Conservation (phyloP, 2,329 filamentous ascomycete species). For the Colletotrichum sp. region DNA sequence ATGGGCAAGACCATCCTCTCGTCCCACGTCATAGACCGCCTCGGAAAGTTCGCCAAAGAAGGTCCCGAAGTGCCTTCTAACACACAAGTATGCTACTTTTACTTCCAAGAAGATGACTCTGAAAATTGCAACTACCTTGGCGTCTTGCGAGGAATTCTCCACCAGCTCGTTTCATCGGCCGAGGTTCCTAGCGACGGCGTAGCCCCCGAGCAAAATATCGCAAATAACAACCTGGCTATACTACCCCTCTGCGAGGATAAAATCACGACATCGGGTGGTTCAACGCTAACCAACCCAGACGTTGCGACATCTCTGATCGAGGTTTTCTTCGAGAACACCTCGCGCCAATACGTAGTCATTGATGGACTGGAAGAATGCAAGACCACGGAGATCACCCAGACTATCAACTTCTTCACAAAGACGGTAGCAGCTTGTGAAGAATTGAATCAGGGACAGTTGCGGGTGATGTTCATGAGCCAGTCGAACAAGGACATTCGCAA, state of each 20-base stretch:
- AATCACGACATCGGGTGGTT: slow-evolving; percentile 26
- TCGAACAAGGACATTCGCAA: slow-evolving; percentile 29
- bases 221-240: slow-evolving; percentile 25
- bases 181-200: not conserved
- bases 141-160: slow-evolving; percentile 35
- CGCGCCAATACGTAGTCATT: slow-evolving; percentile 41
- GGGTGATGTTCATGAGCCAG: slow-evolving; percentile 38
- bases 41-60: slow-evolving; percentile 5
- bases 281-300: slow-evolving; percentile 26
- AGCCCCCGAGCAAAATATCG: not conserved
- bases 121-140: slow-evolving; percentile 29
- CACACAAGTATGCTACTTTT: slow-evolving; percentile 40
- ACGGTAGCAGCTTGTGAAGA: slow-evolving; percentile 27
- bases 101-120: slow-evolving; percentile 39
- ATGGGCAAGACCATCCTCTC: slow-evolving; percentile 46
- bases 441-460: slow-evolving; percentile 24
- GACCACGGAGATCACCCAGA: slow-evolving; percentile 28
- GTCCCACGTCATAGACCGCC: slow-evolving; percentile 39
- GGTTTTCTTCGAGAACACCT: slow-evolving; percentile 29
- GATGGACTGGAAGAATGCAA: slow-evolving; percentile 49
- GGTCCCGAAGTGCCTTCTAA: not conserved
- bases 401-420: slow-evolving; percentile 28
- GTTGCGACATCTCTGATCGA: slow-evolving; percentile 33
- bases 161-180: slow-evolving; percentile 30
- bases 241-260: slow-evolving; percentile 34